Conservation (phyloP, 2,329 filamentous ascomycete genomes). For the Verticillium alfalfae region DNA sequence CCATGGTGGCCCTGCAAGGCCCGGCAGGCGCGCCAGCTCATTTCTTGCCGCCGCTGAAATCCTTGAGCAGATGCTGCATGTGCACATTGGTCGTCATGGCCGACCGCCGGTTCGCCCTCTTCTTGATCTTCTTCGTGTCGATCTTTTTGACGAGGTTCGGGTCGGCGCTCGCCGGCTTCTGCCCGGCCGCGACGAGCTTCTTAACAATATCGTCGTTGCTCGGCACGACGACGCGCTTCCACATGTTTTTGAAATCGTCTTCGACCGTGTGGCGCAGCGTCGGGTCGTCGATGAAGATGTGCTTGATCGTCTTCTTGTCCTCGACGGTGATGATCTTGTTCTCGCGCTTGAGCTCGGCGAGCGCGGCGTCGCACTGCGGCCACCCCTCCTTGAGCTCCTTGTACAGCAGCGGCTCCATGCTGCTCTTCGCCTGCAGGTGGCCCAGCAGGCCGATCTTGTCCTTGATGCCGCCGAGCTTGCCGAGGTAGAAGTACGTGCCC, state of each 20-base stretch:
- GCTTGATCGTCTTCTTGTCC: conserved; percentile 82
- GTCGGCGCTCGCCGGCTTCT: conserved; percentile 81
- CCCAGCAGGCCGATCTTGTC: conserved; percentile 71
- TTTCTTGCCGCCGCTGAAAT: conserved; percentile 42
- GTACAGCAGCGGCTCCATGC: conserved; percentile 74
- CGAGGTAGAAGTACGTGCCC: conserved; percentile 77
- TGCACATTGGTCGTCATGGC: conserved; percentile 85
- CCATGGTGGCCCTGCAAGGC: too few relatives aligned
- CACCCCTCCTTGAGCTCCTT: conserved; percentile 95
- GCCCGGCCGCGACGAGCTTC: conserved; percentile 69
- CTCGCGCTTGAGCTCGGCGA: conserved; percentile 71
- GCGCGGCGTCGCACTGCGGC: conserved; percentile 74
- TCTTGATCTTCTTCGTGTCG: conserved; percentile 64
- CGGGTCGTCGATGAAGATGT: conserved; percentile 85
- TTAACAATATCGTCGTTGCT: conserved; percentile 69
- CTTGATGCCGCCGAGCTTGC: conserved; percentile 74
- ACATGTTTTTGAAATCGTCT: conserved; percentile 75
- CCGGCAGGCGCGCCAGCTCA: background rate
- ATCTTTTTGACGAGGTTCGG: conserved; percentile 51
- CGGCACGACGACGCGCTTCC: conserved; percentile 76
- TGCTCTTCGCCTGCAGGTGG: conserved; percentile 75
- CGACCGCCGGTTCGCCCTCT: conserved; percentile 57
- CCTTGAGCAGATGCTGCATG: conserved; percentile 76
- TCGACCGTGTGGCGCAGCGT: conserved; percentile 72
- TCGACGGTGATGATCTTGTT: conserved; percentile 80